Conservation (phyloP, 164 flowering plant species). For the Cinnamomum chago region DNA sequence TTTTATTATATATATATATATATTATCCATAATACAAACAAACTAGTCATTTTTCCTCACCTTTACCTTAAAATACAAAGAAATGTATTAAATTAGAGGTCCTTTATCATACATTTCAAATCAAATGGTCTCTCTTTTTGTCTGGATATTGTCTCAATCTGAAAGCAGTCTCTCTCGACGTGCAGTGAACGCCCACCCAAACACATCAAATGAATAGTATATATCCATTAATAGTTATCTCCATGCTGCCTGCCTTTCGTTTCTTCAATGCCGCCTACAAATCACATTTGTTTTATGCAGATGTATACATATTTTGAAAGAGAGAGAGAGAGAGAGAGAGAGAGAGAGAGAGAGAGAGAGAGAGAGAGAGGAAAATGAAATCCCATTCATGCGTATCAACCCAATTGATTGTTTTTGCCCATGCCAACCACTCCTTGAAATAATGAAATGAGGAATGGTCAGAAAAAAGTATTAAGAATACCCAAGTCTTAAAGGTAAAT, state of each 20-base stretch:
- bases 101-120: not conserved
- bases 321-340: not conserved
- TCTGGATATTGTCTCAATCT: conserved; percentile 6
- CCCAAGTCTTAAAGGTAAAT: conserved; percentile 9
- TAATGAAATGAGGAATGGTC: conserved; percentile 21
- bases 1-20: too few species aligned
- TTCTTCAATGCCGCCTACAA: conserved; percentile 6
- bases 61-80: too few species aligned
- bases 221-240: conserved; percentile 14
- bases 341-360: too few species aligned
- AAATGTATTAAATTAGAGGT: not conserved
- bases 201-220: conserved; percentile 7
- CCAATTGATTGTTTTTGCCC: not conserved
- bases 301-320: not conserved
- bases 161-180: conserved; percentile 8
- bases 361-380: too few species aligned
- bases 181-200: conserved; percentile 8
- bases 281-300: not conserved
- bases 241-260: conserved; percentile 4
- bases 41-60: too few species aligned
- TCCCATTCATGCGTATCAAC: not conserved
- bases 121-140: not conserved
- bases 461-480: not conserved
- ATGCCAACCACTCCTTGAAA: not conserved
- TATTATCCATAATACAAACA: too few species aligned